These are phyloP conservation scores for Cryptococcus jaspeensis DNA, from an alignment of 1,284 basidiomycete genomes.

Conservation along the genomic window DNA sequence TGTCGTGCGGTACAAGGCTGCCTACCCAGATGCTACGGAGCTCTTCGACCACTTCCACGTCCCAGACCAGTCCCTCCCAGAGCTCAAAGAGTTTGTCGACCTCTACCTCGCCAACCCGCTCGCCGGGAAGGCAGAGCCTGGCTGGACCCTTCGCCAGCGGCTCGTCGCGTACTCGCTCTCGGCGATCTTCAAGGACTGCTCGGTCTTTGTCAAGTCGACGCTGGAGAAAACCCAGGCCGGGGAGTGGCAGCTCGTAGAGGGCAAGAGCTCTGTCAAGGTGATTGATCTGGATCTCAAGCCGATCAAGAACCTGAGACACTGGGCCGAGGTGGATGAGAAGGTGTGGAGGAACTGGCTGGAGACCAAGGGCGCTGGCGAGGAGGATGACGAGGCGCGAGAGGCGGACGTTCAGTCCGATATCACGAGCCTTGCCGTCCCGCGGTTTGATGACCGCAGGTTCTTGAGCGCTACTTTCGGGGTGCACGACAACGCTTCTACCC, in stretches of 20 bases:
- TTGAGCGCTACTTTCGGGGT: too few species aligned
- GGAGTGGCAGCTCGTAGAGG: slow-evolving; percentile 15
- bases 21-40: slow-evolving; percentile 17
- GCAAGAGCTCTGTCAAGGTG: slow-evolving; percentile 57
- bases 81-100: slow-evolving; percentile 63
- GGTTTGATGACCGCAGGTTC: too few species aligned
- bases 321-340: slow-evolving; percentile 69
- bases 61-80: slow-evolving; percentile 58
- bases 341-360: slow-evolving; percentile 58
- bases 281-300: slow-evolving; percentile 87
- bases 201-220: slow-evolving; percentile 64
- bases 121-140: slow-evolving; percentile 2
- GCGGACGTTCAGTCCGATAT: too few species aligned
- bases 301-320: slow-evolving; percentile 64
- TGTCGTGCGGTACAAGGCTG: slow-evolving; percentile 21
- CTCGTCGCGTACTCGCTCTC: slow-evolving; percentile 76
- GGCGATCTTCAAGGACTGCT: slow-evolving; percentile 96
- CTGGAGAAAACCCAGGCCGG: not conserved
- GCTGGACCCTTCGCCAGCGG: slow-evolving; percentile 41
- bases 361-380: slow-evolving; percentile 13
- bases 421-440: too few species aligned
- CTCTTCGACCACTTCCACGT: slow-evolving; percentile 28
- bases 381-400: too few species aligned
- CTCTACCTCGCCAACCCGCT: slow-evolving; percentile 54
- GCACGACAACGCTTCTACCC: slow-evolving; percentile 5